Conservation (phyloP, 176 grass and related monocot species). For the Carex pumila region DNA sequence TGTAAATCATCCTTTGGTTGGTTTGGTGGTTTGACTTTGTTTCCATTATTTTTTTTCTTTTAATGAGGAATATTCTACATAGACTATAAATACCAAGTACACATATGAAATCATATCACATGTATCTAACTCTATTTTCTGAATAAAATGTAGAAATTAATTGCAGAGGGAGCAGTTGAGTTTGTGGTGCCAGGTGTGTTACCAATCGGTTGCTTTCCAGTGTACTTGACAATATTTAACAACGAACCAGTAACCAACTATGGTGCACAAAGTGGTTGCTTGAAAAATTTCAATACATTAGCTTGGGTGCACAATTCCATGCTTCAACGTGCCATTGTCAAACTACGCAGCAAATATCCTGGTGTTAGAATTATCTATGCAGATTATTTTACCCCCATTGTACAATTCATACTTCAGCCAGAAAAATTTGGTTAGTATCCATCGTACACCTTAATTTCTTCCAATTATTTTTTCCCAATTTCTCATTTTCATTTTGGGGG, state of each 20-base stretch:
- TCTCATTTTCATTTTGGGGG: background rate
- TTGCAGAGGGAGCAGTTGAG: slow-evolving; percentile 63
- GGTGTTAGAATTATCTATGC: slow-evolving; percentile 70
- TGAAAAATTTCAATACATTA: slow-evolving; percentile 64
- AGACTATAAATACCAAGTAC: background rate
- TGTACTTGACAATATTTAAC: slow-evolving; percentile 64
- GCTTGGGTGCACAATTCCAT: slow-evolving; percentile 66
- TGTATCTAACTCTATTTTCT: background rate
- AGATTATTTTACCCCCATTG: slow-evolving; percentile 66
- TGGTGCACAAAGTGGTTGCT: slow-evolving; percentile 45
- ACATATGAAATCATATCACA: background rate
- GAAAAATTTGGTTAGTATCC: slow-evolving; percentile 62
- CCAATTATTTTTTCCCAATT: background rate
- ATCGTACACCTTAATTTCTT: background rate
- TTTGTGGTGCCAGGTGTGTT: slow-evolving; percentile 80
- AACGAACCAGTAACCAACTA: slow-evolving; percentile 28
- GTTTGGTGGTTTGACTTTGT: background rate
- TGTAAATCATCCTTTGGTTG: background rate
- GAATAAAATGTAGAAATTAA: slow-evolving; percentile 44
- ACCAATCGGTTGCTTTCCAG: slow-evolving; percentile 74
- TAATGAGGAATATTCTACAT: background rate
- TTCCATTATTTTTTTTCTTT: background rate
- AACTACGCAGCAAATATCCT: slow-evolving; percentile 47
- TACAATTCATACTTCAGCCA: slow-evolving; percentile 66
- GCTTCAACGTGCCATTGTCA: slow-evolving; percentile 41